Conservation (phyloP, 208 protist genomes). For the Trypanosoma caninum region DNA sequence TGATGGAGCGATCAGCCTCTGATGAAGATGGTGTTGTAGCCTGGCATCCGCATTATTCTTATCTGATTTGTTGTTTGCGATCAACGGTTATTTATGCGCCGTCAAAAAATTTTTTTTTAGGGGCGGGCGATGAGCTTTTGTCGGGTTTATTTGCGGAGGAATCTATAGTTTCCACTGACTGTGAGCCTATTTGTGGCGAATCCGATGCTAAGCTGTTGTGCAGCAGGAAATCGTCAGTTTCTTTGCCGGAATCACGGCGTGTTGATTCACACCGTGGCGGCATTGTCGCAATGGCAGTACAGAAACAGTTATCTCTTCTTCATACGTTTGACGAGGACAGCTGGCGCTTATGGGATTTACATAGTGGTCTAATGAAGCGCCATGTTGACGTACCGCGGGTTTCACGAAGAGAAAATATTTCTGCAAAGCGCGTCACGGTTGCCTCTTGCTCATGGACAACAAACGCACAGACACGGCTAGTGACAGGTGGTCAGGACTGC, state of each 20-base stretch:
- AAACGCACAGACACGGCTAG: slow-evolving; percentile 38
- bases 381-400: slow-evolving; percentile 35
- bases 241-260: background rate
- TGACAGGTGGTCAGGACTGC: slow-evolving; percentile 59
- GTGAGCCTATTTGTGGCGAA: background rate
- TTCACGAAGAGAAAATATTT: slow-evolving; percentile 40
- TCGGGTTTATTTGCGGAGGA: background rate
- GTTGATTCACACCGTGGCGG: slow-evolving; percentile 35
- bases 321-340: slow-evolving; percentile 66
- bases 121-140: background rate
- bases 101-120: slow-evolving; percentile 6
- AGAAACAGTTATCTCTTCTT: slow-evolving; percentile 30
- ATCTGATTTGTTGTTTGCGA: slow-evolving; percentile 65
- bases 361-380: slow-evolving; percentile 37
- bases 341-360: slow-evolving; percentile 63
- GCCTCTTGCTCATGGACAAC: slow-evolving; percentile 68
- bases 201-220: background rate
- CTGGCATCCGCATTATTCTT: slow-evolving; percentile 40
- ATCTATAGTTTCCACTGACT: background rate
- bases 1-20: slow-evolving; percentile 45
- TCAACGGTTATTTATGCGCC: slow-evolving; percentile 66
- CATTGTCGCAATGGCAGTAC: slow-evolving; percentile 37
- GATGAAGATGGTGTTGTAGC: slow-evolving; percentile 68
- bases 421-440: slow-evolving; percentile 35
- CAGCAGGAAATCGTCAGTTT: background rate